Percentiles rank a stretch among this genome's conserved stretches.
phyloP scores from a whole-genome alignment of 2,329 filamentous ascomycete species.

The Knufia petricola region DNA sequence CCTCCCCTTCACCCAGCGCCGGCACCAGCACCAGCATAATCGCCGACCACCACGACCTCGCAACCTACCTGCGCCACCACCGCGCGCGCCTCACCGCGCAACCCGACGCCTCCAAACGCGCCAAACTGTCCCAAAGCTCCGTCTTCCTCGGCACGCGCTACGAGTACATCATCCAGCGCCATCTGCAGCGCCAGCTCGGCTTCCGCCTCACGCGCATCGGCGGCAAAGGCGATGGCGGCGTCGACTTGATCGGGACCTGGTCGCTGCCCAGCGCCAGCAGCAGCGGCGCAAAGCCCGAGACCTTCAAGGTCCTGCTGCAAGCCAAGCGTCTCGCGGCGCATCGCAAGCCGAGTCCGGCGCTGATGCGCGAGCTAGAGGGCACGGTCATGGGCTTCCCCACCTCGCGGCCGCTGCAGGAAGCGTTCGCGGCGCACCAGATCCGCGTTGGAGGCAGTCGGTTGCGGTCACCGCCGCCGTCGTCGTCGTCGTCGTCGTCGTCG shows the following conservation, averaged over 20 bases:
- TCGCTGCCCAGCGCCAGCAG: slow-evolving; percentile 25
- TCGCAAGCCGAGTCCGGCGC: slow-evolving; percentile 2
- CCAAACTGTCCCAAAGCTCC: slow-evolving; percentile 24
- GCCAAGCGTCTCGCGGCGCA: slow-evolving; percentile 1
- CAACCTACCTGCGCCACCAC: slow-evolving; percentile 5
- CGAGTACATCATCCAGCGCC: slow-evolving; percentile 33
- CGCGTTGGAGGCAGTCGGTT: not conserved
- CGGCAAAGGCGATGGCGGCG: slow-evolving; percentile 35
- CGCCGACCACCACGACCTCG: slow-evolving; percentile 5
- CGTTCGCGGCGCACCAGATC: not conserved
- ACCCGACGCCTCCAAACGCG: not conserved
- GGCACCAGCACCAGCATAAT: not conserved
- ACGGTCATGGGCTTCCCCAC: slow-evolving; percentile 1
- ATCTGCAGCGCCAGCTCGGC: slow-evolving; percentile 28
- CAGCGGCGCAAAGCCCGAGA: not conserved
- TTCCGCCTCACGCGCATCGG: slow-evolving; percentile 34
- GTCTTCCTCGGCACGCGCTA: slow-evolving; percentile 37
- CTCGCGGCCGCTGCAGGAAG: not conserved
- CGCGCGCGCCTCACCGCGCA: not conserved
- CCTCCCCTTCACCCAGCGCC: no score
- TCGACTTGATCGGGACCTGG: slow-evolving; percentile 39
- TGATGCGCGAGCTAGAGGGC: slow-evolving; percentile 9
- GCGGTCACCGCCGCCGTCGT: not conserved
- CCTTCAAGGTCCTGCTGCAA: slow-evolving; percentile 5
- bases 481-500: not conserved